phyloP scores from a whole-genome alignment of 2,329 filamentous ascomycete genomes.

The Sphaerulina musiva region DNA sequence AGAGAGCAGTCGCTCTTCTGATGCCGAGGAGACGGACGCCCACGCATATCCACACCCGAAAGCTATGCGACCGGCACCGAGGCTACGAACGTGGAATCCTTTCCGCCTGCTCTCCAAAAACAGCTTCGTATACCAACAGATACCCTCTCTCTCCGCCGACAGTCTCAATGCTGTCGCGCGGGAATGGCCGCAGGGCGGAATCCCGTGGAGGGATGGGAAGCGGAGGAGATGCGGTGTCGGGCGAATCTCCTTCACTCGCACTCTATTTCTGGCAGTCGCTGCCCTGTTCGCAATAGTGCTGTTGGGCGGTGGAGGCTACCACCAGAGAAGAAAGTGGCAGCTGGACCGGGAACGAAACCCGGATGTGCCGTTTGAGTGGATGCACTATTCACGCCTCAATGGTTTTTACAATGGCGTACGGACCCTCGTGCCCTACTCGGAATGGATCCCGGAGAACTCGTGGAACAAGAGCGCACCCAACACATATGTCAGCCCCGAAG shows the following conservation, averaged over 20 bases:
- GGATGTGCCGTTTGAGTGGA: slow-evolving; percentile 40
- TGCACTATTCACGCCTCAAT: slow-evolving; percentile 40
- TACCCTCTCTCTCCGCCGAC: slow-evolving; percentile 34
- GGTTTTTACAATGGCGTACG: slow-evolving; percentile 46
- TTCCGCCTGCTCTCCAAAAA: slow-evolving; percentile 39
- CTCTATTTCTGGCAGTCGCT: slow-evolving; percentile 38
- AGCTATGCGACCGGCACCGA: slow-evolving; percentile 24
- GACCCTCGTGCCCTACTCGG: slow-evolving; percentile 39
- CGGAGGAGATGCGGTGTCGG: slow-evolving; percentile 21
- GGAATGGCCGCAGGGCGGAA: slow-evolving; percentile 32
- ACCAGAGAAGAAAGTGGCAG: slow-evolving; percentile 12
- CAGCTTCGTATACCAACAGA: slow-evolving; percentile 43
- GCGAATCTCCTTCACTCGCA: slow-evolving; percentile 38
- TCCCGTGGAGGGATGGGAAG: slow-evolving; percentile 28
- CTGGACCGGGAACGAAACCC: slow-evolving; percentile 26
- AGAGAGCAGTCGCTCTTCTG: slow-evolving; percentile 24
- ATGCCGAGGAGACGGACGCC: slow-evolving; percentile 15
- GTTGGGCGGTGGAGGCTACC: slow-evolving; percentile 39
- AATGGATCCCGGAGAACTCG: slow-evolving; percentile 43
- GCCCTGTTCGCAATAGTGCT: slow-evolving; percentile 37
- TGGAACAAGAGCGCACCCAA: slow-evolving; percentile 37
- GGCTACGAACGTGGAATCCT: slow-evolving; percentile 41
- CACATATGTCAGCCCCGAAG: slow-evolving; percentile 16
- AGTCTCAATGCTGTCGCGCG: slow-evolving; percentile 31
- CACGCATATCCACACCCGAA: slow-evolving; percentile 9